Base-by-base conservation (phyloP, 129 eudicot genomes). In the Centrapalus pauciflorus region DNA sequence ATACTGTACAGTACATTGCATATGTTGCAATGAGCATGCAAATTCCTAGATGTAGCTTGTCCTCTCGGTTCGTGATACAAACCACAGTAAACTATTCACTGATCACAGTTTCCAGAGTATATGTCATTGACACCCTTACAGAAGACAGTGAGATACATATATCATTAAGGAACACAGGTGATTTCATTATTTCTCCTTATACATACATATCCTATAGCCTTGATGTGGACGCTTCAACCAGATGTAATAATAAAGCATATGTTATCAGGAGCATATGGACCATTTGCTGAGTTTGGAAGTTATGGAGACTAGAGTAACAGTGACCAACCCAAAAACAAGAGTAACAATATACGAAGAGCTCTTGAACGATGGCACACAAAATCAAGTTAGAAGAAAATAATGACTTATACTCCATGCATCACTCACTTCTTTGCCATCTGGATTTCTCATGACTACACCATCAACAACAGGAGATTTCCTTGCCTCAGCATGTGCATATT, bases 401-500 rank as follows among this genome's bases (percentile, higher is more conserved):
- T 17, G 3, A 33, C 14, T 6, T 24, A 30, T 29, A 9, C 19
- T 24, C 34, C 12, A 28, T 30, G 13, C 55, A 43, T 48, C 19
- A 81, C 90, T 74, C 76, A 94, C 99, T 82, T 94, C 97, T 94
- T 94, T 94, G 59, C 99, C 99, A 86, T 94, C 97, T 64, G 90
- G 88, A 61, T 94, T 94, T 84, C 99, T 82, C 99, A 94, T 94
- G 52, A 94, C 99, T 62, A 94, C 99, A 37, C 99, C 99, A 71
- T 94, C 99, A 67, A 94, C 99, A 70, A 94, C 99, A 66, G 97
- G 99, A 74, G 97, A 94, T 66, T 89, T 94, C 72, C 99, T 86
- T 75, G 99, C 99, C 75, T 94, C 99, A 7, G 99, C 97, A 73
- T 94, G 99, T 38, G 99, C 99, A 86, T 94, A 94, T 55, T 94